A percentile compares a stretch with the other conserved stretches of the same genome.
These are phyloP conservation scores for Coprinopsis strossmayeri DNA, from an alignment of 768 basidiomycete species.

Conservation along the genomic window DNA sequence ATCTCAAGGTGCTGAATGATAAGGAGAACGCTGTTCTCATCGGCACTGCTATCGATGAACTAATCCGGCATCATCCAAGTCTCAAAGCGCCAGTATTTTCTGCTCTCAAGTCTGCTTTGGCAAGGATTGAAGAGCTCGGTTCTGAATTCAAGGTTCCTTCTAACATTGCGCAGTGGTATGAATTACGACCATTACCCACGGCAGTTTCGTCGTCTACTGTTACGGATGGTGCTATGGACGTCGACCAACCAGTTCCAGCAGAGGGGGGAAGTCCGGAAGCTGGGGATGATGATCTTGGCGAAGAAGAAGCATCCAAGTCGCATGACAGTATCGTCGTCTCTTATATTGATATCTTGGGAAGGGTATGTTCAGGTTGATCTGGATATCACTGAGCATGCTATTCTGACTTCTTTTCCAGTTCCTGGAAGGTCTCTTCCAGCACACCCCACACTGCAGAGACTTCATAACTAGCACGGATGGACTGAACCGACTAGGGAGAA, in stretches of 20 bases:
- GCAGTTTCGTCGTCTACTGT: conserved; percentile 18
- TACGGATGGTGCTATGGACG: conserved; percentile 48
- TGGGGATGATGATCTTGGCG: conserved; percentile 18
- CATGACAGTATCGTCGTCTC: conserved; percentile 75
- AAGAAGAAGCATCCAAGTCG: conserved; percentile 31
- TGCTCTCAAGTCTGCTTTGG: conserved; percentile 62
- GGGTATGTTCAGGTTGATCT: conserved; percentile 50
- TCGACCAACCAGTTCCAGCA: conserved; percentile 21
- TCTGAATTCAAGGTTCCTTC: conserved; percentile 47
- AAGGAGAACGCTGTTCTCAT: conserved; percentile 89
- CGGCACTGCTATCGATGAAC: conserved; percentile 89
- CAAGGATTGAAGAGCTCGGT: conserved; percentile 71
- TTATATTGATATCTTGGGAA: conserved; percentile 72
- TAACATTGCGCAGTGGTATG: conserved; percentile 64
- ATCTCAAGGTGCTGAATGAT: conserved; percentile 80
- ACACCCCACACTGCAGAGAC: conserved; percentile 82
- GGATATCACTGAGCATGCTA: neutral
- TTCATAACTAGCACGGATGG: conserved; percentile 75
- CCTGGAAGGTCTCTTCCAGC: conserved; percentile 91
- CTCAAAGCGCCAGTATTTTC: conserved; percentile 78
- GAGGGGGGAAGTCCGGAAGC: conserved; percentile 14
- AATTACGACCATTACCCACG: conserved; percentile 30
- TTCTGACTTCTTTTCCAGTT: conserved; percentile 45
- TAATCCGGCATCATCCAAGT: conserved; percentile 91
- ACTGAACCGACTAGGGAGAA: conserved; percentile 63